Percentiles rank a stretch among this genome's conserved stretches.
Evolutionary conservation across 202 grass and related monocot species (phyloP).

Genomic region (Setaria italica): DNA sequence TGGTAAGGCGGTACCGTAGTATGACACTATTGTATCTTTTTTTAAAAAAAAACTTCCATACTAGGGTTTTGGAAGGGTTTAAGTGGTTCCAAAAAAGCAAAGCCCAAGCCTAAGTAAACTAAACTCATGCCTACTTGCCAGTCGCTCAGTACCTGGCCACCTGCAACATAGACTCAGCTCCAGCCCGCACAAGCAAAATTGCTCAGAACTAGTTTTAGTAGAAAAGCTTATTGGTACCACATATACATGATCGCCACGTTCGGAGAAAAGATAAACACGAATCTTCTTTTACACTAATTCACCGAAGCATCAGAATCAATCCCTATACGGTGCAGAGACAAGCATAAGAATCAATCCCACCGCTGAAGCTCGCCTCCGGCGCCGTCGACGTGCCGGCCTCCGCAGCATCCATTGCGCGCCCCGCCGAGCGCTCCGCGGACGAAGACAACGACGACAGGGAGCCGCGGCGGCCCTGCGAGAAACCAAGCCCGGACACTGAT

Average conservation of each 20-base stretch:
- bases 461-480: constrained; percentile 20
- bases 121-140: not conserved
- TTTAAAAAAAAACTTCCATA: not conserved
- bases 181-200: not conserved
- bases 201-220: not conserved
- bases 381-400: constrained; percentile 9
- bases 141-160: not conserved
- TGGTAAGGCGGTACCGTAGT: not conserved
- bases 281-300: not conserved
- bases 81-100: not conserved
- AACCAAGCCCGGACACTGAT: constrained; percentile 5
- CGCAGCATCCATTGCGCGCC: constrained; percentile 8
- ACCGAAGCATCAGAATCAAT: not conserved
- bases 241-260: not conserved
- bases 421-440: not conserved
- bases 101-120: not conserved
- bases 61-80: not conserved
- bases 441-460: not conserved
- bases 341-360: constrained; percentile 8
- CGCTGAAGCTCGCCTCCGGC: not conserved
- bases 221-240: not conserved
- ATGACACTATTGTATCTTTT: not conserved
- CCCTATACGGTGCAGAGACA: not conserved
- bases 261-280: not conserved
- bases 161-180: not conserved